Conservation (phyloP, 1,284 basidiomycete genomes). For the Cryptococcus amylolentus region DNA sequence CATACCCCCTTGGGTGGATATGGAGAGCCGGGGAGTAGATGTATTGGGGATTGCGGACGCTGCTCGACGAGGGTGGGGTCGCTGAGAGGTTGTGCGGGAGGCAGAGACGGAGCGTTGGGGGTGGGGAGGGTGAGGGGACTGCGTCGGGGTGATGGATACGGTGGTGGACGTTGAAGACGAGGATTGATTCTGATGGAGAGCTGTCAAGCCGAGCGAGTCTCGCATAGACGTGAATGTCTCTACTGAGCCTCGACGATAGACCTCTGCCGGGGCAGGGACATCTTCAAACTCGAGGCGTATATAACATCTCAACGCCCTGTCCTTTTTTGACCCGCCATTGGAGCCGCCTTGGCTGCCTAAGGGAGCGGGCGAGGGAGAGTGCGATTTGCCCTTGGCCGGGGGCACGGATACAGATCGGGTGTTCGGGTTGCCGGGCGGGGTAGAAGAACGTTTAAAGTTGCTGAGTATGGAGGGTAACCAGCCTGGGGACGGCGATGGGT, state of each 20-base stretch:
- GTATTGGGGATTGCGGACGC: not conserved
- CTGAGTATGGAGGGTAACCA: constrained; percentile 17
- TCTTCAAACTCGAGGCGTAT: constrained; percentile 20
- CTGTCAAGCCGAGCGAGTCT: constrained; percentile 7
- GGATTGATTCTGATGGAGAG: not conserved
- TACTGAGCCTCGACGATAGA: constrained; percentile 4
- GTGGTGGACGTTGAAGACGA: not conserved
- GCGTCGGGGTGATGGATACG: not conserved
- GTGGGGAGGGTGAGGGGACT: not conserved
- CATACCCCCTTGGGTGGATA: not conserved
- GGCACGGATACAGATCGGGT: constrained; percentile 25
- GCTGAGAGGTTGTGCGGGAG: not conserved
- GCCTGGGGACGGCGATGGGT: constrained; percentile 6
- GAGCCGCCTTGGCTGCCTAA: not conserved
- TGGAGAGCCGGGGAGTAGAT: not conserved
- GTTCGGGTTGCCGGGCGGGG: constrained; percentile 2
- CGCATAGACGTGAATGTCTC: constrained; percentile 7
- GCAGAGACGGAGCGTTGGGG: constrained; percentile 2
- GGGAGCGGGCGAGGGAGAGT: constrained; percentile 7
- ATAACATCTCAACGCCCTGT: constrained; percentile 18
- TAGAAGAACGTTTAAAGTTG: constrained; percentile 1
- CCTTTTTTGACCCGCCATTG: constrained; percentile 2
- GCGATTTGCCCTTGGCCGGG: constrained; percentile 10
- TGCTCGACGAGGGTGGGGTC: not conserved
- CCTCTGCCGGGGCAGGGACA: not conserved